Evolutionary conservation across 495 filamentous ascomycete genomes (phyloP).

Genomic region (Tuber calosporum): DNA sequence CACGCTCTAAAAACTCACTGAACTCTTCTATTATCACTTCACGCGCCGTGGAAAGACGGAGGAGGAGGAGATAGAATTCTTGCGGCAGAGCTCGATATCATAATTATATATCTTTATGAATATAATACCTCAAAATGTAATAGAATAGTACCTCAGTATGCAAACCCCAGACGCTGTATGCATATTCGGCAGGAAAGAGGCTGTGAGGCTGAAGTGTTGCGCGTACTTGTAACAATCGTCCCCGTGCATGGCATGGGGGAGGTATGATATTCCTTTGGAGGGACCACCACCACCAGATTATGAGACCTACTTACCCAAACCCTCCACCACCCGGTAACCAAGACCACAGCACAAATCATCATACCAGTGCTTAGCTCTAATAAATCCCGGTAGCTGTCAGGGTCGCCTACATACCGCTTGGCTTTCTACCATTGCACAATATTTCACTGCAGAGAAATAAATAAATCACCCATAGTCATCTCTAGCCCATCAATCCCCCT

Average conservation of each 20-base stretch:
- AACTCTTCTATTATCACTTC: not conserved
- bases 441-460: not conserved
- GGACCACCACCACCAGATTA: not conserved
- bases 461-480: not conserved
- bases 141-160: not conserved
- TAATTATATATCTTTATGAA: not conserved
- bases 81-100: not conserved
- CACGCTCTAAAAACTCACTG: not conserved
- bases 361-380: not conserved
- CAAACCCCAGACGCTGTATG: not conserved
- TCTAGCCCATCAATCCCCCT: not conserved
- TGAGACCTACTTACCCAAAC: not conserved
- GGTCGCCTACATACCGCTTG: not conserved
- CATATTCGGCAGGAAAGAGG: not conserved
- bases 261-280: not conserved
- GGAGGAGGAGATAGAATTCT: not conserved
- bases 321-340: not conserved
- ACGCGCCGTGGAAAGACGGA: not conserved
- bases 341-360: not conserved
- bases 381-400: not conserved
- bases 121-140: not conserved
- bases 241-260: not conserved
- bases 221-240: not conserved
- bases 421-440: not conserved
- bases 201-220: constrained; percentile 3